Conservation (phyloP, 2,329 filamentous ascomycete genomes). For the Xylariaceae sp. region DNA sequence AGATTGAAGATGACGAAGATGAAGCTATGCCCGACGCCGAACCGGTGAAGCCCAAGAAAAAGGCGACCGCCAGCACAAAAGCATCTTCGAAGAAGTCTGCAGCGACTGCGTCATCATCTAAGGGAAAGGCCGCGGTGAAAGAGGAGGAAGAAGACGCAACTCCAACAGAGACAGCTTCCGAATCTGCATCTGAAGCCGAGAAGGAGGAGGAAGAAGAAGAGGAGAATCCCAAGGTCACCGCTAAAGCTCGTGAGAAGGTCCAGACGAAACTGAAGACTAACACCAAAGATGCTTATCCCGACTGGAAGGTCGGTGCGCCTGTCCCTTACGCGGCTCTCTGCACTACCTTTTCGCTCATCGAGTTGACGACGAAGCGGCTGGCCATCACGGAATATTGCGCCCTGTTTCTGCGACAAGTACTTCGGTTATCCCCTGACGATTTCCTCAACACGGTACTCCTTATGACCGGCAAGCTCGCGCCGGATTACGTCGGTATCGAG, state of each 20-base stretch:
- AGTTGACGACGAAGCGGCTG: slow-evolving; percentile 88
- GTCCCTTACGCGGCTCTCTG: slow-evolving; percentile 94
- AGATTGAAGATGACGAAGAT: slow-evolving; percentile 49
- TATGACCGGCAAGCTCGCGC: slow-evolving; percentile 97
- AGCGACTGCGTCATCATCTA: slow-evolving; percentile 20
- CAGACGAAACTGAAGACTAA: slow-evolving; percentile 68
- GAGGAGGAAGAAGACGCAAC: slow-evolving; percentile 32
- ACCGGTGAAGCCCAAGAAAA: slow-evolving; percentile 29
- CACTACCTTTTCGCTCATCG: slow-evolving; percentile 88
- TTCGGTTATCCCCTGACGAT: slow-evolving; percentile 82
- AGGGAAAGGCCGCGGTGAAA: slow-evolving; percentile 23
- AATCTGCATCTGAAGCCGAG: slow-evolving; percentile 47
- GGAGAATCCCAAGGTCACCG: slow-evolving; percentile 64
- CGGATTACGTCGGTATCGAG: slow-evolving; percentile 94
- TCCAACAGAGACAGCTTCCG: slow-evolving; percentile 42
- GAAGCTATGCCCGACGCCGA: slow-evolving; percentile 35
- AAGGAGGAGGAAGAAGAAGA: slow-evolving; percentile 39
- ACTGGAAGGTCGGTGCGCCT: slow-evolving; percentile 84
- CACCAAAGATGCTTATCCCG: slow-evolving; percentile 78
- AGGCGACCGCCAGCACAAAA: slow-evolving; percentile 27
- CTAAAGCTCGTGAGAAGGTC: slow-evolving; percentile 73
- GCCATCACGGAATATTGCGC: slow-evolving; percentile 86
- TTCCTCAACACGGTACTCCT: slow-evolving; percentile 82
- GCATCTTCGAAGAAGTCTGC: slow-evolving; percentile 4
- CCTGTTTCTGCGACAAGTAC: slow-evolving; percentile 86